Evolutionary conservation across 495 filamentous ascomycete genomes (phyloP).

Genomic region (Penicillium lagena): DNA sequence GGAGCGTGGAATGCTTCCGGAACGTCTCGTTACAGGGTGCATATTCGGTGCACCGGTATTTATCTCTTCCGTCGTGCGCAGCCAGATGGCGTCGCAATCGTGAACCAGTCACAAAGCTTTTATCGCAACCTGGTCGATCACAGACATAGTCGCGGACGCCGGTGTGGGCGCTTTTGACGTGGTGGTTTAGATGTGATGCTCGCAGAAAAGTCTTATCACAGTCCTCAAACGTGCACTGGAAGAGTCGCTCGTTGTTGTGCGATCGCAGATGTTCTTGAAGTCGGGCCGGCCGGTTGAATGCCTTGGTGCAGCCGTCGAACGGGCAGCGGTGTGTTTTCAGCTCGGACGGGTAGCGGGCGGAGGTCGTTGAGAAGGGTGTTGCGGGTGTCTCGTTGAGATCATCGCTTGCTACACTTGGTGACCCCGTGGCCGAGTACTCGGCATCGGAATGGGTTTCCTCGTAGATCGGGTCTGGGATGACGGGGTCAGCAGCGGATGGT

Average conservation of each 20-base stretch:
- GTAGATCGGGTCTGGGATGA: conserved; percentile 32
- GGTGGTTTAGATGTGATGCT: conserved; percentile 73
- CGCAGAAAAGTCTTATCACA: conserved; percentile 82
- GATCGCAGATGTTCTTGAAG: conserved; percentile 71
- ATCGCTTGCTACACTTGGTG: conserved; percentile 22
- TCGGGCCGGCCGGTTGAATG: conserved; percentile 82
- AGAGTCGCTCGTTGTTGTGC: conserved; percentile 74
- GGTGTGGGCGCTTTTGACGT: conserved; percentile 76
- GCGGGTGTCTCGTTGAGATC: conserved; percentile 42
- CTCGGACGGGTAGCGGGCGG: conserved; percentile 57
- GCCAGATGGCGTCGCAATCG: conserved; percentile 62
- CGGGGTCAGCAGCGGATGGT: background rate
- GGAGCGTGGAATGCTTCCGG: conserved; percentile 80
- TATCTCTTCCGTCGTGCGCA: conserved; percentile 61
- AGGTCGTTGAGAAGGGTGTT: conserved; percentile 47
- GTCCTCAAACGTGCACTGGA: conserved; percentile 54
- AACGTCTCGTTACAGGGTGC: conserved; percentile 73
- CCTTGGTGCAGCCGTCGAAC: conserved; percentile 62
- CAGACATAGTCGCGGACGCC: conserved; percentile 66
- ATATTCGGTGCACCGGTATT: conserved; percentile 66
- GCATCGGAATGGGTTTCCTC: conserved; percentile 33
- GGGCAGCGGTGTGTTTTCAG: conserved; percentile 68
- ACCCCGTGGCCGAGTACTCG: conserved; percentile 25
- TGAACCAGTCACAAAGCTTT: conserved; percentile 70
- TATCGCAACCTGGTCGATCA: conserved; percentile 62